Evolutionary conservation across 1,284 basidiomycete genomes (phyloP).

Genomic region (Tilletia indica): DNA sequence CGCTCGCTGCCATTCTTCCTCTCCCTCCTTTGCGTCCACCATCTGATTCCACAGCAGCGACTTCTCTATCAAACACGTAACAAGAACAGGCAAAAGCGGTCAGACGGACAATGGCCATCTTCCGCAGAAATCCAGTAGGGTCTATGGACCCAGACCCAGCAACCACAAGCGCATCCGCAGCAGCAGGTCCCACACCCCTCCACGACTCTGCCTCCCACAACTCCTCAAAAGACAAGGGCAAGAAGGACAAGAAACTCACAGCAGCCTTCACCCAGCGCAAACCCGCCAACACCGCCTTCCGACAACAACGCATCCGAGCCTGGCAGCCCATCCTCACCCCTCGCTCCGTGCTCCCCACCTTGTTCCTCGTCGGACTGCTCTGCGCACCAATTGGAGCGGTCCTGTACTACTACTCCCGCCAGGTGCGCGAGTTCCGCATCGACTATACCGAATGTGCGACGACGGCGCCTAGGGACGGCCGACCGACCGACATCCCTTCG

Average conservation of each 20-base stretch:
- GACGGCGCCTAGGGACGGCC: constrained; percentile 25
- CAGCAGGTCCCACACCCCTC: no score
- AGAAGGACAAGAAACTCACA: constrained; percentile 5
- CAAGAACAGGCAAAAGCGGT: no score
- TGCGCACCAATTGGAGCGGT: constrained; percentile 95
- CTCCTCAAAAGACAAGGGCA: not conserved
- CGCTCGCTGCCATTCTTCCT: no score
- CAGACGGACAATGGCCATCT: not conserved
- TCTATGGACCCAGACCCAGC: constrained; percentile 9
- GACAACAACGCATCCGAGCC: constrained; percentile 97
- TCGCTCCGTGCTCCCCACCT: constrained; percentile 90
- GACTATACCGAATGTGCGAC: constrained; percentile 82
- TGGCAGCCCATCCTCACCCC: constrained; percentile 99
- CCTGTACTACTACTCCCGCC: constrained; percentile 63
- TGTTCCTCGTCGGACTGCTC: constrained; percentile 89
- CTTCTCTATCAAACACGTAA: no score
- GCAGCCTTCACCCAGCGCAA: not conserved
- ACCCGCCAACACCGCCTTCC: constrained; percentile 85
- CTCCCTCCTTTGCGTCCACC: no score
- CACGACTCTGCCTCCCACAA: no score
- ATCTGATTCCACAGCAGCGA: no score
- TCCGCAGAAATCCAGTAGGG: constrained; percentile 4
- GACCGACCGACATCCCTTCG: constrained; percentile 65
- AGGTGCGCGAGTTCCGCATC: constrained; percentile 77
- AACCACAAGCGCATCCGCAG: constrained; percentile 13